Conservation (phyloP, 2,329 filamentous ascomycete genomes). For the Aspergillus tanneri region DNA sequence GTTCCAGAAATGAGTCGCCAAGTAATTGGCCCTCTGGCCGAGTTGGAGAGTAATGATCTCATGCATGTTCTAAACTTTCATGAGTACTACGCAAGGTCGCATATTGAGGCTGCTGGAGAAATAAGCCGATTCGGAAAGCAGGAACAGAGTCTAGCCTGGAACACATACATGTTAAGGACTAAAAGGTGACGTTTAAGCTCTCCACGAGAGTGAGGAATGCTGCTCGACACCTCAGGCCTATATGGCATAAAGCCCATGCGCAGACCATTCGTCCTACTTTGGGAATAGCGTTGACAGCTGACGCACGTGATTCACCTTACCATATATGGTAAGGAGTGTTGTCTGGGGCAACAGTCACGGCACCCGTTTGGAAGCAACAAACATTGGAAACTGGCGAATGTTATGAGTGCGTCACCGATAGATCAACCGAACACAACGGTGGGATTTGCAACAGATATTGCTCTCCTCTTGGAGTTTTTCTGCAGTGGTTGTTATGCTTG, state of each 20-base stretch:
- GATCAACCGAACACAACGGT: conserved; percentile 16
- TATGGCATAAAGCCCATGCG: background rate
- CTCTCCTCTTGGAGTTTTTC: conserved; percentile 16
- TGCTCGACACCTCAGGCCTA: background rate
- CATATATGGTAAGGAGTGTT: conserved; percentile 12
- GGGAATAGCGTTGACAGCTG: conserved; percentile 1
- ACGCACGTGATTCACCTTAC: conserved; percentile 26
- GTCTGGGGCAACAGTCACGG: conserved; percentile 37
- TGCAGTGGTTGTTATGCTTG: conserved; percentile 9
- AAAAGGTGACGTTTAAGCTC: background rate
- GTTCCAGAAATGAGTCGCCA: conserved; percentile 98
- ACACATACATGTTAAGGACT: background rate
- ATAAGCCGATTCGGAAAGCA: background rate
- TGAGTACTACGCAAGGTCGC: background rate
- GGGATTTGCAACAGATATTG: conserved; percentile 1
- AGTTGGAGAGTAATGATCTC: conserved; percentile 94
- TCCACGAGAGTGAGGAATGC: background rate
- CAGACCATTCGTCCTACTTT: conserved; percentile 8
- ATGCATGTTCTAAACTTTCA: conserved; percentile 62
- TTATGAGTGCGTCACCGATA: conserved; percentile 32
- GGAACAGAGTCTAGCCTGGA: background rate
- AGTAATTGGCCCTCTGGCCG: conserved; percentile 87
- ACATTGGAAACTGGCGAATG: conserved; percentile 24
- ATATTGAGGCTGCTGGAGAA: background rate
- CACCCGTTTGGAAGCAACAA: conserved; percentile 28